phyloP scores from a whole-genome alignment of 2,329 filamentous ascomycete genomes.

The Aspergillus phoenicis region DNA sequence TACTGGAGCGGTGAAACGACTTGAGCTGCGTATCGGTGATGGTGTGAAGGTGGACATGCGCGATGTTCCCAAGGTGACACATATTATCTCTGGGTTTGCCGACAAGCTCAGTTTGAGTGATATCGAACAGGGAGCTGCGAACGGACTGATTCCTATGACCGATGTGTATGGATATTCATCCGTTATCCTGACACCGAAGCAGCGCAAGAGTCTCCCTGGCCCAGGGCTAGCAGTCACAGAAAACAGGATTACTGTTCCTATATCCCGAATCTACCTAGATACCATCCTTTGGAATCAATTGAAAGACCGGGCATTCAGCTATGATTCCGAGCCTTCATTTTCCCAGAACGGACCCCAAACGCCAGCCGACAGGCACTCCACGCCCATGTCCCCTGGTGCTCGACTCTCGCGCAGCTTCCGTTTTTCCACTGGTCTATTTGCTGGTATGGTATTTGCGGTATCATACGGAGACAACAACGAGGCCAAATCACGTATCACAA shows the following conservation, averaged over 20 bases:
- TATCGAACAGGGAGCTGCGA: conserved; percentile 25
- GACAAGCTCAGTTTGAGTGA: conserved; percentile 37
- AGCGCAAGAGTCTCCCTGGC: conserved; percentile 45
- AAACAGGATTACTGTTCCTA: conserved; percentile 44
- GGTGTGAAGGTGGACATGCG: conserved; percentile 50
- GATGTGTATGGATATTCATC: conserved; percentile 48
- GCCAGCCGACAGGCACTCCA: conserved; percentile 42
- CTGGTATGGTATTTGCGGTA: conserved; percentile 83
- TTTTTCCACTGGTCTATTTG: conserved; percentile 59
- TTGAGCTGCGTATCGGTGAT: conserved; percentile 50
- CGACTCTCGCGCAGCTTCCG: conserved; percentile 48
- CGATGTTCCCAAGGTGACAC: conserved; percentile 46
- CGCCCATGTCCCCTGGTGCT: conserved; percentile 52
- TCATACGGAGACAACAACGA: conserved; percentile 66
- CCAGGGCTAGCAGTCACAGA: conserved; percentile 32
- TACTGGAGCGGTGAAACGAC: conserved; percentile 43
- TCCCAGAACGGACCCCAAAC: conserved; percentile 36
- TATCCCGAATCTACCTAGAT: conserved; percentile 51
- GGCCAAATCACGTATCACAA: conserved; percentile 61
- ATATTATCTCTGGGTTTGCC: conserved; percentile 47
- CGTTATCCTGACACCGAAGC: conserved; percentile 46
- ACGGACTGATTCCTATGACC: conserved; percentile 35
- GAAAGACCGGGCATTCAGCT: conserved; percentile 43
- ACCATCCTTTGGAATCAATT: conserved; percentile 50
- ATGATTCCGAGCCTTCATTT: conserved; percentile 23